phyloP scores from a whole-genome alignment of 75 land plant species.

The Ceratopteris richardii region DNA sequence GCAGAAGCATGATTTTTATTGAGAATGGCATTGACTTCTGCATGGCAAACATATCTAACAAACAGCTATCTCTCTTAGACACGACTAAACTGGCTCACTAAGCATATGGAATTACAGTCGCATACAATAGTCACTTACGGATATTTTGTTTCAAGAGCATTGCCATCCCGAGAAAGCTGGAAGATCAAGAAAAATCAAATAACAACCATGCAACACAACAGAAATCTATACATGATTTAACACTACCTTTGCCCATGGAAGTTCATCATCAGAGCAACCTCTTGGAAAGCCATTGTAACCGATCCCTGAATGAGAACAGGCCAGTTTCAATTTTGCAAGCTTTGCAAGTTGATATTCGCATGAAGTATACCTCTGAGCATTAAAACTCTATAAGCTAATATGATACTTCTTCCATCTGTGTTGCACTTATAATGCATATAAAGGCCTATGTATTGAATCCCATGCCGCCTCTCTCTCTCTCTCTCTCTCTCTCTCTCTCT shows the following conservation, averaged over 20 bases:
- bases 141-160: constrained; percentile 82
- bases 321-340: no score
- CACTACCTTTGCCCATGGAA: constrained; percentile 95
- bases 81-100: background rate
- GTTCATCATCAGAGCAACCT: constrained; percentile 93
- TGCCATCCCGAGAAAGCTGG: constrained; percentile 62
- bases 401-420: no score
- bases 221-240: background rate
- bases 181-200: constrained; percentile 1
- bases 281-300: constrained; percentile 98
- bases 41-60: constrained; percentile 92
- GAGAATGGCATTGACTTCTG: constrained; percentile 94
- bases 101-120: no score
- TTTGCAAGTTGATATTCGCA: no score
- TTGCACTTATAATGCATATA: no score
- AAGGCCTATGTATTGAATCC: no score
- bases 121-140: constrained; percentile 64
- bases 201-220: no score
- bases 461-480: no score
- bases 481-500: no score
- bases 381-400: no score
- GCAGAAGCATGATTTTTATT: constrained; percentile 97
- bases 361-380: no score
- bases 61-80: background rate
- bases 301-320: constrained; percentile 49